Evolutionary conservation across 1,139 yeast genomes (phyloP), one percentile per base, ranked within the genome.

Genomic region (Pichia sp.): DNA sequence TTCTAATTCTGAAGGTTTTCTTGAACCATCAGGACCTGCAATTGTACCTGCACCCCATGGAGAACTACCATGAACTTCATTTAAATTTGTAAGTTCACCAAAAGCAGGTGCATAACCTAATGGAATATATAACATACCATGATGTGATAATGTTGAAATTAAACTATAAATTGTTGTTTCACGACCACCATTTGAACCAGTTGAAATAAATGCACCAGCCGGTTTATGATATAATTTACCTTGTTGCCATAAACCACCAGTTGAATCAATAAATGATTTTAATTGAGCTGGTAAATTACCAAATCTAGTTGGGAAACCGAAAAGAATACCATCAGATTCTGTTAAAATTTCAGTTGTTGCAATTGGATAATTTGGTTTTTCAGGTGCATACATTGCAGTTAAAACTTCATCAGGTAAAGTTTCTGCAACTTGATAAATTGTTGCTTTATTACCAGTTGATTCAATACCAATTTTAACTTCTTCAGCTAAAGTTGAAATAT

Each of bases 1-100:
- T 55, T 74, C 80, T 39, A 65, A 52, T 39, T 62, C 66, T 42
- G 66, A 50, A 26, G 76, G 71, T 48, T 60, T 63, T 65, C 74
- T 70, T 12, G 75, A 66, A 43, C 79, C 79, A 55, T 72, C 78
- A 26, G 65, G 51, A 44, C 71, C 75, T 35, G 80, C 76, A 49
- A 63, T 60, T 20, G 73, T 60, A 51, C 78, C 78, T 24, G 79
- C 70, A 58, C 79, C 79, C 68, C 71, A 74, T 30, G 79, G 68
- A 44, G 76, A 64, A 47, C 70, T 70, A 52, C 78, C 78, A 49
- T 69, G 74, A 36, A 63, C 59, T 55, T 70, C 75, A 1, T 63
- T 64, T 35, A 69, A 47, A 48, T 60, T 60, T 36, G 71, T 56
- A 40, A 70, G 51, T 34, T 63, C 62, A 12, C 64, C 62, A 56